Evolutionary conservation across 2,329 filamentous ascomycete species (phyloP), one percentile per base, ranked within the genome.

Genomic region (Sarocladiaceae sp.): DNA sequence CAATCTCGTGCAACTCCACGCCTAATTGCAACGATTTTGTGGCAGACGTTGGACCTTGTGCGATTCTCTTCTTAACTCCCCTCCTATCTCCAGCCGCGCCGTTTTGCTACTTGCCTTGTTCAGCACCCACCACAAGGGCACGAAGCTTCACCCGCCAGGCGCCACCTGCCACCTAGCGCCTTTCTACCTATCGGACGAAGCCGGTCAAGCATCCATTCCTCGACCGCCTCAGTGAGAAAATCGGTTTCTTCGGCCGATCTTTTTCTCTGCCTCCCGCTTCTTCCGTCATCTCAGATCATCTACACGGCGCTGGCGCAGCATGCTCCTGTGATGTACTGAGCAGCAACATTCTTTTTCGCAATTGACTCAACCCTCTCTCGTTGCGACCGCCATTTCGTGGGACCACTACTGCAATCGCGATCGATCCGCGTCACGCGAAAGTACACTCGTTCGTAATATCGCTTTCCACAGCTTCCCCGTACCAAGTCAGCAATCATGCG

Each of bases 241-340:
- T 48, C 44, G 44, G 26, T 17, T 33, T 67, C 35, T 60, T 69
- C 47, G 63, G 67, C 25, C 54, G n/a, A n/a, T 60, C 17, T 55
- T 55, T 3, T 50, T 56, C 26, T n/a, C n/a, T n/a, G n/a, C n/a
- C n/a, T n/a, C n/a, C n/a, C n/a, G n/a, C n/a, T n/a, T 10, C 29
- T 33, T 46, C 49, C 42, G 36, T 46, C 54, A 35, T 50, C 15
- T 48, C 48, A 49, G 44, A 55, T 58, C 52, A 23, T 47, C 26
- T 35, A 28, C 46, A 48, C 53, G 33, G 35, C 55, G 37, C 57
- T 52, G 35, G 46, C 46, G 40, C 54, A 58, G 37, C 48, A 62
- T 62, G 58, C 55, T 49, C 53, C 36, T 50, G 40, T 60, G 57
- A 62, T 44, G 39, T 44, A 50, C 22, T 50, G 20, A 37, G 40